phyloP scores from a whole-genome alignment of 2,329 filamentous ascomycete genomes.

The Sphaerostilbella broomeana region DNA sequence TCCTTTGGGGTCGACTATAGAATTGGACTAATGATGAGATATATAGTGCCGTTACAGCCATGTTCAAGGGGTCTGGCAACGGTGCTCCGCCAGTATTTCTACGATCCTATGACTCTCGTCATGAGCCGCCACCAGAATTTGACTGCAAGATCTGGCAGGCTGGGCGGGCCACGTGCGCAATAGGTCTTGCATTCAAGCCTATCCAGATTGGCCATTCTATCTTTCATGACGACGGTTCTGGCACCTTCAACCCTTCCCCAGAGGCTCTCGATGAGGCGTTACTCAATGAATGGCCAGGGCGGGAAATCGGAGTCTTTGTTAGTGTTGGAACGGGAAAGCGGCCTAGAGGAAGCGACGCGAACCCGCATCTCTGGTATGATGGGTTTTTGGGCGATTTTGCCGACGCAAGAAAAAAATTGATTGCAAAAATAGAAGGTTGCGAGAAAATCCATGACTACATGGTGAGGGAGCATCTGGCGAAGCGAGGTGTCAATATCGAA shows the following conservation, averaged over 20 bases:
- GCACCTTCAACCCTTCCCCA: slow-evolving; percentile 86
- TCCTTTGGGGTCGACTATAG: too few species aligned
- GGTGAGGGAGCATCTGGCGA: slow-evolving; percentile 68
- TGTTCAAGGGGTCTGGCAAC: slow-evolving; percentile 75
- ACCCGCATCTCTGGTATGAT: slow-evolving; percentile 83
- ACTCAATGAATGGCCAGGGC: slow-evolving; percentile 89
- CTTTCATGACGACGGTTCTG: slow-evolving; percentile 88
- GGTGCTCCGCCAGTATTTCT: slow-evolving; percentile 65
- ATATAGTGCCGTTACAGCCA: slow-evolving; percentile 77
- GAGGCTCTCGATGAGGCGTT: slow-evolving; percentile 83
- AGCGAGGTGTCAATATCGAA: slow-evolving; percentile 74
- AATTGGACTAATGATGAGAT: too few species aligned
- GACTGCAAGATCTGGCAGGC: slow-evolving; percentile 97
- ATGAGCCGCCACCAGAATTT: slow-evolving; percentile 82
- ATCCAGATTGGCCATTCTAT: slow-evolving; percentile 88
- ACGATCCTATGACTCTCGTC: slow-evolving; percentile 90
- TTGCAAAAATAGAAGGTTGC: slow-evolving; percentile 91
- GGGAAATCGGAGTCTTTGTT: slow-evolving; percentile 86
- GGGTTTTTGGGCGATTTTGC: slow-evolving; percentile 88
- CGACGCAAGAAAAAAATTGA: slow-evolving; percentile 76
- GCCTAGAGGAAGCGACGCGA: slow-evolving; percentile 57
- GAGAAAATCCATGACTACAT: slow-evolving; percentile 85
- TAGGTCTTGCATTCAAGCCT: slow-evolving; percentile 90
- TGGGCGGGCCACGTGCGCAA: slow-evolving; percentile 86
- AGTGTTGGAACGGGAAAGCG: slow-evolving; percentile 92